phyloP scores from a whole-genome alignment of 163 green algal genomes.

The Scenedesmus sp. region DNA sequence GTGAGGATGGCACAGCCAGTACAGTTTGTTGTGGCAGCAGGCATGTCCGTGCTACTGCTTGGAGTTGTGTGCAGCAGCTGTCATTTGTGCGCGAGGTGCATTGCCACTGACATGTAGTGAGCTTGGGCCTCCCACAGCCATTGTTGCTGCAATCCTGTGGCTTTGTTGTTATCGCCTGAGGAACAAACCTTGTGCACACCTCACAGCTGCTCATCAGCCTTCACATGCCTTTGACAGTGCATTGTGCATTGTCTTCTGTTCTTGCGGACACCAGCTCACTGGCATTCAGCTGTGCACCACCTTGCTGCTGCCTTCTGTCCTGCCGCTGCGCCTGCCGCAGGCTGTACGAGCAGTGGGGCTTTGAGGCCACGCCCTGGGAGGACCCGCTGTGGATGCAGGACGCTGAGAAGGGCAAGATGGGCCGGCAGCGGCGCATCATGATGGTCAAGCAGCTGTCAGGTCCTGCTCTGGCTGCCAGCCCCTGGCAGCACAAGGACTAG shows the following conservation, averaged over 20 bases:
- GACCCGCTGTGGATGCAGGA: conserved; percentile 47
- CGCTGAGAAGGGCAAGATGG: conserved; percentile 40
- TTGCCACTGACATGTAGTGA: neutral
- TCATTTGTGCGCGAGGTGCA: neutral
- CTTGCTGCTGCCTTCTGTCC: neutral
- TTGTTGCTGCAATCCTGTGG: too few species aligned
- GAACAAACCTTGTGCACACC: too few species aligned
- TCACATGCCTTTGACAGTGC: too few species aligned
- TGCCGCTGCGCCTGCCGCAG: conserved; percentile 6
- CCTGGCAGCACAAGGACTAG: neutral
- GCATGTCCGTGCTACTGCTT: too few species aligned
- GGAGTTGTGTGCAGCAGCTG: neutral
- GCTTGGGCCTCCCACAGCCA: neutral
- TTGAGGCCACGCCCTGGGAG: conserved; percentile 36
- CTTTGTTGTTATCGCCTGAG: neutral
- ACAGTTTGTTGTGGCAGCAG: too few species aligned
- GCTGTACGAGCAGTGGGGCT: conserved; percentile 45
- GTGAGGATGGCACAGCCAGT: neutral
- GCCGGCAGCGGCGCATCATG: conserved; percentile 36
- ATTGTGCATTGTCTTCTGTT: too few species aligned
- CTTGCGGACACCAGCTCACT: neutral
- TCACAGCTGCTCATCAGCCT: too few species aligned
- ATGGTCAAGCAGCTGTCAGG: conserved; percentile 45
- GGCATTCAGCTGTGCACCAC: neutral
- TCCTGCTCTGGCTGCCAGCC: neutral